These are phyloP conservation scores for Talaromyces liani DNA, from an alignment of 495 filamentous ascomycete genomes.

Conservation along the genomic window DNA sequence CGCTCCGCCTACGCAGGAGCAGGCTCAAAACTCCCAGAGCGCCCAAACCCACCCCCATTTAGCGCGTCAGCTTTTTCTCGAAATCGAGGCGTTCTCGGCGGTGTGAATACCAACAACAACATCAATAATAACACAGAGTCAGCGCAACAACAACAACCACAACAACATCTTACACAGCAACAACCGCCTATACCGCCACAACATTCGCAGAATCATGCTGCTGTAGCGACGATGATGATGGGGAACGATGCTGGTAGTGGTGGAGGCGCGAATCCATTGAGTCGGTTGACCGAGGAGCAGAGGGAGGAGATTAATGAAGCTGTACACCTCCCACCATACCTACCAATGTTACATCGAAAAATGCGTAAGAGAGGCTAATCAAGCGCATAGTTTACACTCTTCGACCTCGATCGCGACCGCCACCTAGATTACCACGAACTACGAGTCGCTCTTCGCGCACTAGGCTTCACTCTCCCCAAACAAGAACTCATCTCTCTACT, in stretches of 20 bases:
- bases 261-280: conserved; percentile 36
- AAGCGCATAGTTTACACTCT: conserved; percentile 73
- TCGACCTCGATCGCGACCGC: conserved; percentile 93
- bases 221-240: conserved; percentile 13
- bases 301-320: conserved; percentile 85
- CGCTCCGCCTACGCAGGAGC: conserved; percentile 36
- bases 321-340: conserved; percentile 34
- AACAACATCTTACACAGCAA: conserved; percentile 16
- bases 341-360: no score
- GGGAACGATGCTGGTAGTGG: neutral
- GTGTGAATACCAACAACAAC: conserved; percentile 10
- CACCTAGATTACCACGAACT: conserved; percentile 96
- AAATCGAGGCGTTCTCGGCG: conserved; percentile 21
- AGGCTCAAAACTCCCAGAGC: conserved; percentile 42
- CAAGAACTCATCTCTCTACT: conserved; percentile 71
- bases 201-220: conserved; percentile 27
- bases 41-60: conserved; percentile 37
- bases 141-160: conserved; percentile 8
- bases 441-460: conserved; percentile 92
- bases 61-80: conserved; percentile 40
- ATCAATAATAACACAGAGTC: conserved; percentile 24
- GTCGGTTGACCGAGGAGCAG: conserved; percentile 71
- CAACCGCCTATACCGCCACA: conserved; percentile 15
- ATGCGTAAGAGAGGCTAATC: no score
- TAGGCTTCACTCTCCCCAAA: conserved; percentile 87